phyloP scores from a whole-genome alignment of 139 green algal genomes.

The Asterochloris sp. region DNA sequence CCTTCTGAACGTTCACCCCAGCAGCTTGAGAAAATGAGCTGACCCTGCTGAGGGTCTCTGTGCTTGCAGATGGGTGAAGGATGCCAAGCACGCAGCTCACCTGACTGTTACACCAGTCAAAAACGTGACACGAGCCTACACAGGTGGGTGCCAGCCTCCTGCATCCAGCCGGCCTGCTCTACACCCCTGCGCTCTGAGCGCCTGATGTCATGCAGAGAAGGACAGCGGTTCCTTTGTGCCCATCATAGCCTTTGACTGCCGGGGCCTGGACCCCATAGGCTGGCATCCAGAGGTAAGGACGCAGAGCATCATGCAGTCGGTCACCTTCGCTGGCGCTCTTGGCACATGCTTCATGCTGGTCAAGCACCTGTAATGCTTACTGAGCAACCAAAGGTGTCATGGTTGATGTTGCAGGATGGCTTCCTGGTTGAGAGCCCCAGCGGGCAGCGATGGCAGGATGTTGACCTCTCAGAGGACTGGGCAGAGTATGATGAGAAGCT shows the following conservation, averaged over 20 bases:
- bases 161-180: background rate
- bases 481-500: constrained; percentile 79
- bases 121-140: constrained; percentile 42
- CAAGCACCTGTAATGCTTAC: background rate
- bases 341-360: background rate
- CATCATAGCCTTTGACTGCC: constrained; percentile 78
- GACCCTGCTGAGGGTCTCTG: background rate
- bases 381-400: background rate
- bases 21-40: constrained; percentile 1
- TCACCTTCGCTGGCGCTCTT: background rate
- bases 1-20: background rate
- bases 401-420: constrained; percentile 22
- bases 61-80: constrained; percentile 31
- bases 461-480: constrained; percentile 69
- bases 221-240: constrained; percentile 64
- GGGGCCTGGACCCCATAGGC: constrained; percentile 64
- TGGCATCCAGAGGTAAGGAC: constrained; percentile 46
- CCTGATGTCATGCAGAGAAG: constrained; percentile 29
- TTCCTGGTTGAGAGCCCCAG: constrained; percentile 38
- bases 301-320: background rate
- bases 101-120: constrained; percentile 68
- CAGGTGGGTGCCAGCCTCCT: constrained; percentile 4
- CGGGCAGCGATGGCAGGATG: constrained; percentile 32
- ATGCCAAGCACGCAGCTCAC: constrained; percentile 35
- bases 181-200: background rate